These are phyloP conservation scores for Vitis hybrid DNA, from an alignment of 177 flowering plant genomes.

Conservation along the genomic window DNA sequence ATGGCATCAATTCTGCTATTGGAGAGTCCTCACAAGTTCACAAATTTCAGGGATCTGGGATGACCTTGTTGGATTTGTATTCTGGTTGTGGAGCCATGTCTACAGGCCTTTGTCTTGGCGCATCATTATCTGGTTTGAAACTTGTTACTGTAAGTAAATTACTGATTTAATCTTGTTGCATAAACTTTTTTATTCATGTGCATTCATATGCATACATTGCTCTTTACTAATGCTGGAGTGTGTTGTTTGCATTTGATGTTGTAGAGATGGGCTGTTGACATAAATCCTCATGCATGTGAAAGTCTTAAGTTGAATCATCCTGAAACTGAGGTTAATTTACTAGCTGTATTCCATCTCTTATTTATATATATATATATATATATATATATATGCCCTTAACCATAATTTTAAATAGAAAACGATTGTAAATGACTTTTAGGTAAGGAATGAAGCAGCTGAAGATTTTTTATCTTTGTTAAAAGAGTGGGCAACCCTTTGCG, in stretches of 20 bases:
- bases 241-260: neutral
- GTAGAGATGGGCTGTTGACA: constrained; percentile 88
- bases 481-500: constrained; percentile 76
- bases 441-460: constrained; percentile 70
- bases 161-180: neutral
- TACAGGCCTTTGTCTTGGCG: constrained; percentile 78
- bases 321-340: constrained; percentile 52
- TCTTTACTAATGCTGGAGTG: too few relatives aligned
- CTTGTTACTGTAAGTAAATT: constrained; percentile 62
- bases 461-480: constrained; percentile 57
- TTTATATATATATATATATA: too few relatives aligned
- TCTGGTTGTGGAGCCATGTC: constrained; percentile 96
- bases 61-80: constrained; percentile 60
- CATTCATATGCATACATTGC: too few relatives aligned
- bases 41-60: constrained; percentile 19
- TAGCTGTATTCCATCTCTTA: neutral
- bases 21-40: constrained; percentile 3
- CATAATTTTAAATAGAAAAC: neutral
- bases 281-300: constrained; percentile 63
- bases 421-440: constrained; percentile 30
- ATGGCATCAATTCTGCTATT: constrained; percentile 7
- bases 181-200: neutral
- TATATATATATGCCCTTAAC: neutral
- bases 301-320: constrained; percentile 69
- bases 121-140: constrained; percentile 42